Percentiles rank a stretch among this genome's conserved stretches.
phyloP scores from a whole-genome alignment of 257 asterid species.

The Jacaranda mimosifolia region DNA sequence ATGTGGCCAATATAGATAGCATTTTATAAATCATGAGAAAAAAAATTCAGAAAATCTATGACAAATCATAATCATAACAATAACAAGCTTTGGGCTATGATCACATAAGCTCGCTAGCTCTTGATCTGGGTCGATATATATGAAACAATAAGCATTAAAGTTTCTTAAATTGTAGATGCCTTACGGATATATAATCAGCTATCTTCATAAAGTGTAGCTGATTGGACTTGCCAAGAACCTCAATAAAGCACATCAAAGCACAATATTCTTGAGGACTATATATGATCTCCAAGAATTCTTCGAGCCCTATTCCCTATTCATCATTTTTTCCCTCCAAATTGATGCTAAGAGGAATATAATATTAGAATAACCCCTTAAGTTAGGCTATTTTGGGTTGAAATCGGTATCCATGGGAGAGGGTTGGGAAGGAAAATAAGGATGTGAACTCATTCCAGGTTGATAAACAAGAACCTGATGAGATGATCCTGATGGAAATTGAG shows the following conservation, averaged over 20 bases:
- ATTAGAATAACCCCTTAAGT: slow-evolving; percentile 30
- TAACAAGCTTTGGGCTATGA: not conserved
- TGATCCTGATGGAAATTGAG: slow-evolving; percentile 39
- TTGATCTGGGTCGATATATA: not conserved
- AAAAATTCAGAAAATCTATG: not conserved
- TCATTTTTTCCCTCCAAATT: not conserved
- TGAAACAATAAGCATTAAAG: not conserved
- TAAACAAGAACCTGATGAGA: slow-evolving; percentile 57
- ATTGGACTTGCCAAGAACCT: not conserved
- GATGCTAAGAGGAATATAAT: not conserved
- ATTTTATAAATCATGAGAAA: not conserved
- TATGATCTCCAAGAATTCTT: not conserved
- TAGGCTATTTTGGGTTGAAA: slow-evolving; percentile 46
- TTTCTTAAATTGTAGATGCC: not conserved
- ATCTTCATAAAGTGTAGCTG: not conserved
- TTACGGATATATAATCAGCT: not conserved
- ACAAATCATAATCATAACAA: slow-evolving; percentile 12
- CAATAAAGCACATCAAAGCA: slow-evolving; percentile 30
- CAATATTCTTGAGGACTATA: not conserved
- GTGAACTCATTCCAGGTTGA: slow-evolving; percentile 51
- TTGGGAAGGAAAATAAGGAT: slow-evolving; percentile 57
- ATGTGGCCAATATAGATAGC: not conserved
- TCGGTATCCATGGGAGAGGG: slow-evolving; percentile 30
- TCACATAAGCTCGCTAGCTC: not conserved
- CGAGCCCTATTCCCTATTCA: not conserved